Percentiles rank a stretch among this genome's conserved stretches.
Evolutionary conservation across 2,329 filamentous ascomycete species (phyloP).

Genomic region (Trichoderma aggressivum): DNA sequence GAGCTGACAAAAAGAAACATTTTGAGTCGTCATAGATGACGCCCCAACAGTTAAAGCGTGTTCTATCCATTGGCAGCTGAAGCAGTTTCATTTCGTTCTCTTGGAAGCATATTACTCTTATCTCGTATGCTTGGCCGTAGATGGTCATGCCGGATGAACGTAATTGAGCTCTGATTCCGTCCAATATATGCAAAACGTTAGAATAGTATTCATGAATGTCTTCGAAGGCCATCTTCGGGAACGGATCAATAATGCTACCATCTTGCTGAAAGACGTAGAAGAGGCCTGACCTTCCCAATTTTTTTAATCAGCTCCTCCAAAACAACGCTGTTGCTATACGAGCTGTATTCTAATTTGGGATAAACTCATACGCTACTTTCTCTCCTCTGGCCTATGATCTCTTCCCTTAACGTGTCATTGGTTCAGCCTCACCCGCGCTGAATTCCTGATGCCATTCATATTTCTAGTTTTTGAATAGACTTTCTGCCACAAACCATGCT

Average conservation of each 20-base stretch:
- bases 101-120: not conserved
- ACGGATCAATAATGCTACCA: not conserved
- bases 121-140: not conserved
- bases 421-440: not conserved
- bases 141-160: not conserved
- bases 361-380: not conserved
- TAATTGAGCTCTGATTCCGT: not conserved
- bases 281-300: too few species aligned
- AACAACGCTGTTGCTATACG: not conserved
- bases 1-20: not conserved
- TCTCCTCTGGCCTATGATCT: not conserved
- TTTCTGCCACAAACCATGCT: not conserved
- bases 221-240: not conserved
- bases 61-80: not conserved
- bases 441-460: not conserved
- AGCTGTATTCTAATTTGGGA: not conserved
- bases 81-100: not conserved
- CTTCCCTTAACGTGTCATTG: not conserved
- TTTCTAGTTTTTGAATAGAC: not conserved
- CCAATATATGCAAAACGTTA: not conserved
- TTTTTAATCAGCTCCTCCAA: not conserved
- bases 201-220: not conserved
- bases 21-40: not conserved
- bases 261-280: not conserved
- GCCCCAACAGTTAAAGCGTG: accelerated